Evolutionary conservation across 305 asterid genomes (phyloP).

Genomic region (Fraxinus xanthoxyloides): DNA sequence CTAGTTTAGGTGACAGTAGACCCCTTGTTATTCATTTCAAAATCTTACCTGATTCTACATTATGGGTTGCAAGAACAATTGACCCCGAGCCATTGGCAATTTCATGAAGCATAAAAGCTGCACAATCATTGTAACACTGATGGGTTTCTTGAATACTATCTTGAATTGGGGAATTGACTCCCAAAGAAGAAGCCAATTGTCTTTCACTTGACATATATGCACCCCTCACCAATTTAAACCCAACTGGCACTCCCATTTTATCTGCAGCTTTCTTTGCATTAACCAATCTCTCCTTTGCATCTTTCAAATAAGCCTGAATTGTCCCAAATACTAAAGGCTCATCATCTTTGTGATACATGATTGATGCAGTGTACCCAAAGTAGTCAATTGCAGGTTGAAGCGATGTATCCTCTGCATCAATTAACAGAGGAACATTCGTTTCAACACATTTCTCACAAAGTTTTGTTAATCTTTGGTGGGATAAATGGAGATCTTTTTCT

Average conservation of each 20-base stretch:
- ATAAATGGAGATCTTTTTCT: constrained; percentile 48
- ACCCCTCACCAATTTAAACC: constrained; percentile 82
- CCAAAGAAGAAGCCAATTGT: constrained; percentile 36
- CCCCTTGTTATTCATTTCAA: not conserved
- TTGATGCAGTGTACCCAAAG: constrained; percentile 56
- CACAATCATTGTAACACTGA: constrained; percentile 50
- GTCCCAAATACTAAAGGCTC: constrained; percentile 66
- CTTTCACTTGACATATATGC: constrained; percentile 75
- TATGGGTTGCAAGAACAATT: constrained; percentile 83
- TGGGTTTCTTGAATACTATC: constrained; percentile 50
- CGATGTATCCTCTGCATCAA: constrained; percentile 82
- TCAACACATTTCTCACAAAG: constrained; percentile 47
- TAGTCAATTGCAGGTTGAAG: constrained; percentile 88
- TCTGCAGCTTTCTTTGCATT: constrained; percentile 55
- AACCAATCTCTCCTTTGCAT: constrained; percentile 51
- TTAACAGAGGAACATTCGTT: constrained; percentile 47
- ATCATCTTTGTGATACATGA: constrained; percentile 34
- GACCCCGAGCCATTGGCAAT: constrained; percentile 56
- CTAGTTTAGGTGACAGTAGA: not conserved
- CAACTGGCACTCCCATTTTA: constrained; percentile 48
- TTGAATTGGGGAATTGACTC: constrained; percentile 59
- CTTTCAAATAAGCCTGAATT: constrained; percentile 67
- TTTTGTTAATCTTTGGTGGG: constrained; percentile 43
- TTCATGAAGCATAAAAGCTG: constrained; percentile 52
- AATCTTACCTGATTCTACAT: constrained; percentile 63